These are phyloP conservation scores for Jaenimonas drosophilae DNA, from an alignment of 208 protist species.

Conservation along the genomic window DNA sequence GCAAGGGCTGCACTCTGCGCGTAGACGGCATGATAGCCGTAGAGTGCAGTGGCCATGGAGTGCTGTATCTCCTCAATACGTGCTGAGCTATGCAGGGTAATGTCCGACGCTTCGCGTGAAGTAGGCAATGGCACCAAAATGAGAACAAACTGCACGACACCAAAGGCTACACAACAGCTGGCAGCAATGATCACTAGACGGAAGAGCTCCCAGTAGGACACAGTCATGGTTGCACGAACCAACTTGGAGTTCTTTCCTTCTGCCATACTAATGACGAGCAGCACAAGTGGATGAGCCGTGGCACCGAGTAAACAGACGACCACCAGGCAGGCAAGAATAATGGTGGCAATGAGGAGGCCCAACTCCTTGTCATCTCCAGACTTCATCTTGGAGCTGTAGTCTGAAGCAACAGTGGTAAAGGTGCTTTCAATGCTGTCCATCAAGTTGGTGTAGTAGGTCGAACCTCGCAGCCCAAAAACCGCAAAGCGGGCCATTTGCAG, in stretches of 20 bases:
- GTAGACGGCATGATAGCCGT: slow-evolving; percentile 1
- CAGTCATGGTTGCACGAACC: slow-evolving; percentile 2
- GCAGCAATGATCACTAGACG: neutral
- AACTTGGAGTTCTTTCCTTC: slow-evolving; percentile 1
- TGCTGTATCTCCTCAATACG: slow-evolving; percentile 2
- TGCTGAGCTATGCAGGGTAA: neutral
- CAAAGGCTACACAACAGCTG: slow-evolving; percentile 1
- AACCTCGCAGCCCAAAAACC: slow-evolving; percentile 6
- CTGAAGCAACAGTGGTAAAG: neutral
- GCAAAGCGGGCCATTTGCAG: slow-evolving; percentile 8
- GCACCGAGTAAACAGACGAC: slow-evolving; percentile 1
- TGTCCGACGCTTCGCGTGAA: neutral
- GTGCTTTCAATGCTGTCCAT: neutral
- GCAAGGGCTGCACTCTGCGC: slow-evolving; percentile 1
- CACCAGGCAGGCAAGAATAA: neutral
- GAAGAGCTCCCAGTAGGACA: slow-evolving; percentile 1
- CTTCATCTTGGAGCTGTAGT: neutral
- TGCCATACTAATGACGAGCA: slow-evolving; percentile 1
- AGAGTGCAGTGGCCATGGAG: neutral
- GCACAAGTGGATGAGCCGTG: neutral
- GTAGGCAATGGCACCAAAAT: neutral
- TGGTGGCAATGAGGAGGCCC: neutral
- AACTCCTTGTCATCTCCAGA: neutral
- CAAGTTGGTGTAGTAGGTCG: slow-evolving; percentile 4
- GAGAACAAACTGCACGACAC: slow-evolving; percentile 1